Evolutionary conservation across 345 rosid species (phyloP).

Genomic region (Salix suchowensis): DNA sequence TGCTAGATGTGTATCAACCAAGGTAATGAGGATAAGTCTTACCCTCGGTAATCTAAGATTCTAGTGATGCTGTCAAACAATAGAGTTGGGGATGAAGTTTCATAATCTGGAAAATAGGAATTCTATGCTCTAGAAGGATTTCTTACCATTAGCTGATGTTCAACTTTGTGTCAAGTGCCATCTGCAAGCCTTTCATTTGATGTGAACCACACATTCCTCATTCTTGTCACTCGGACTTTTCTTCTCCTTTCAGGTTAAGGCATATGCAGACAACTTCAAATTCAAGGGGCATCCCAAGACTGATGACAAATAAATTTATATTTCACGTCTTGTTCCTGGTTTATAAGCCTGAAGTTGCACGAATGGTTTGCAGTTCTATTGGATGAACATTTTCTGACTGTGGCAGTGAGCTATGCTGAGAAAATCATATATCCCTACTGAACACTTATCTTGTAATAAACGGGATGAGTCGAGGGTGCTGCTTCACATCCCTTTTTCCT

Average conservation of each 20-base stretch:
- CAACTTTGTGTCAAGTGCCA: not conserved
- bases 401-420: not conserved
- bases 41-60: not conserved
- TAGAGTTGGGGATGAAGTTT: not conserved
- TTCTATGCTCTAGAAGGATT: not conserved
- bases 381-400: conserved; percentile 12
- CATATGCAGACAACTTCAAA: conserved; percentile 31
- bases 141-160: not conserved
- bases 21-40: not conserved
- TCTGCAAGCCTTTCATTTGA: not conserved
- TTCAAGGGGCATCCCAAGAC: conserved; percentile 28
- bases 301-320: conserved; percentile 26
- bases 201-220: not conserved
- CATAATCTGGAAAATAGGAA: not conserved
- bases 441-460: conserved; percentile 12
- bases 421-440: not conserved
- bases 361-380: conserved; percentile 13
- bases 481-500: not conserved
- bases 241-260: conserved; percentile 18
- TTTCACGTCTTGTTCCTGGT: not conserved
- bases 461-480: not conserved
- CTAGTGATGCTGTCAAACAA: too few species aligned
- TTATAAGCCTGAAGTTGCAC: not conserved
- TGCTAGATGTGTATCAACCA: not conserved
- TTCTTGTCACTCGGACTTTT: not conserved